Conservation (phyloP, 2,329 filamentous ascomycete genomes). For the Gaeumannomyces sp. region DNA sequence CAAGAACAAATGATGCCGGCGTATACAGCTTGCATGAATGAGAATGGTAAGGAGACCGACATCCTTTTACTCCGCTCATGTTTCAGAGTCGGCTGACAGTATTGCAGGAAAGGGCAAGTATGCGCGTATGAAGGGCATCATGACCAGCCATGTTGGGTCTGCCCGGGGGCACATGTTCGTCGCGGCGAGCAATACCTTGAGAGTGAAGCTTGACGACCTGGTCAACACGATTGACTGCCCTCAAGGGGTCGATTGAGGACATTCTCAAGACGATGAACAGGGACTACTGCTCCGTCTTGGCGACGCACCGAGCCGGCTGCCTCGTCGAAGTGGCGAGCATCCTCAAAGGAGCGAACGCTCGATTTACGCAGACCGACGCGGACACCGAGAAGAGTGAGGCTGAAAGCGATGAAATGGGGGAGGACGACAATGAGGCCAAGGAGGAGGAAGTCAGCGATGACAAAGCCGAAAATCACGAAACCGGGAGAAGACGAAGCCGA, state of each 20-base stretch:
- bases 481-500: too few relatives aligned
- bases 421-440: constrained; percentile 11
- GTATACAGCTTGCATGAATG: background rate
- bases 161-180: background rate
- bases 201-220: background rate
- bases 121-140: background rate
- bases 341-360: background rate
- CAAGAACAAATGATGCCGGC: background rate
- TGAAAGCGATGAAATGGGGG: constrained; percentile 14
- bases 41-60: background rate
- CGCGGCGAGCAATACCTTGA: background rate
- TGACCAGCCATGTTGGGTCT: background rate
- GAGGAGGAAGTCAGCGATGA: background rate
- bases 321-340: background rate
- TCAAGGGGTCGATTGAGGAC: background rate
- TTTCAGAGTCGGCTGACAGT: background rate
- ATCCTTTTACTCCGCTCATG: background rate
- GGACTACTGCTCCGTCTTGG: constrained; percentile 3
- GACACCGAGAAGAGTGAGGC: constrained; percentile 9
- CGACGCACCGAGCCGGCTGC: background rate
- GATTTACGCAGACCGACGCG: background rate
- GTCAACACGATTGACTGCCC: background rate
- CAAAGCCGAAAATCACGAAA: too few relatives aligned
- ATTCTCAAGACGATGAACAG: background rate
- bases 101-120: background rate